A percentile compares a stretch with the other conserved stretches of the same genome.
phyloP scores from a whole-genome alignment of 768 basidiomycete species.

The Agaricus subrufescens region DNA sequence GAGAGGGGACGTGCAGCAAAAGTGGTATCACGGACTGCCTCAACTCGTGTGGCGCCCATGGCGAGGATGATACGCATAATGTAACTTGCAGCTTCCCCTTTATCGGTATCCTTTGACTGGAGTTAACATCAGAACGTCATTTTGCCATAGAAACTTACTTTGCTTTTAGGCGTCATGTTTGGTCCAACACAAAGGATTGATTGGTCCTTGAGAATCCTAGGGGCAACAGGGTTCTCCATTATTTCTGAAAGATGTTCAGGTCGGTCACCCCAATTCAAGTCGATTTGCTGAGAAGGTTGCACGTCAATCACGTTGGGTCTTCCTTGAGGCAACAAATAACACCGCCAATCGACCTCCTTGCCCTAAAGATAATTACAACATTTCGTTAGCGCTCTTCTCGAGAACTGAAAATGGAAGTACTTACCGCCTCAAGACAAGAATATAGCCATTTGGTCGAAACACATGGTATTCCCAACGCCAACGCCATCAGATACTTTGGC shows the following conservation, averaged over 20 bases:
- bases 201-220: constrained; percentile 51
- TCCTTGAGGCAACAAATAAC: constrained; percentile 60
- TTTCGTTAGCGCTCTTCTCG: neutral
- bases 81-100: constrained; percentile 36
- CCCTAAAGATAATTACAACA: constrained; percentile 20
- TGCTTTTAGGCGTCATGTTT: constrained; percentile 42
- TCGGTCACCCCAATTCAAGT: constrained; percentile 43
- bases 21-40: constrained; percentile 50
- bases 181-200: constrained; percentile 57
- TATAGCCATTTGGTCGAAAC: constrained; percentile 55
- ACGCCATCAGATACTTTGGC: constrained; percentile 75
- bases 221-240: constrained; percentile 49
- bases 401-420: constrained; percentile 9
- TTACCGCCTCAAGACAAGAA: constrained; percentile 28
- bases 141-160: constrained; percentile 21
- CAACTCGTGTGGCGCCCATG: constrained; percentile 74
- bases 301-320: constrained; percentile 31
- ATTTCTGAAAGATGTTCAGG: constrained; percentile 52
- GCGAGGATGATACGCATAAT: constrained; percentile 66
- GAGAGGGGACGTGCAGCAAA: constrained; percentile 30
- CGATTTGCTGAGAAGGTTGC: constrained; percentile 41
- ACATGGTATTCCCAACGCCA: constrained; percentile 86
- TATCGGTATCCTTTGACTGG: constrained; percentile 17
- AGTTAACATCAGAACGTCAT: neutral
- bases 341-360: constrained; percentile 51